phyloP scores from a whole-genome alignment of 2,329 filamentous ascomycete genomes.

The Thielaviopsis euricoi region DNA sequence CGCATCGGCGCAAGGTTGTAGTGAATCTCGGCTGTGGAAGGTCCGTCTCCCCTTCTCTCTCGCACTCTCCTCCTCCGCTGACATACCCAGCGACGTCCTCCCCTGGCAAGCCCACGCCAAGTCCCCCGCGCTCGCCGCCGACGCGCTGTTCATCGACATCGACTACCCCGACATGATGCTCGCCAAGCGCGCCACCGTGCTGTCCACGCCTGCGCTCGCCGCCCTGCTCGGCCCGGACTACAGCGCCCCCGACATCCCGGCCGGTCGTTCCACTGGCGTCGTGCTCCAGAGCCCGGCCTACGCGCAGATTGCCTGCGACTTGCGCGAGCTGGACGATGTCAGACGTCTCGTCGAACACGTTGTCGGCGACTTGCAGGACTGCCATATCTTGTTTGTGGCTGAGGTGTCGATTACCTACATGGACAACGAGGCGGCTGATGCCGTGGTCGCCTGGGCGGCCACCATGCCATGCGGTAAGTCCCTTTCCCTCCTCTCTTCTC shows the following conservation, averaged over 20 bases:
- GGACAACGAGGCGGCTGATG: conserved; percentile 56
- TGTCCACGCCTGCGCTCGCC: conserved; percentile 41
- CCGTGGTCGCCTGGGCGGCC: conserved; percentile 63
- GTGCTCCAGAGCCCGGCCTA: conserved; percentile 55
- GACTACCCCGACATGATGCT: conserved; percentile 70
- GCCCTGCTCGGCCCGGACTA: conserved; percentile 20
- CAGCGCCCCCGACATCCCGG: conserved; percentile 18
- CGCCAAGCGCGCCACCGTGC: conserved; percentile 54
- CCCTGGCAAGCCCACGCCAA: conserved; percentile 67
- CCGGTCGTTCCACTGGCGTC: conserved; percentile 21
- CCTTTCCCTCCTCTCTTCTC: background rate
- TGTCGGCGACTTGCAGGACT: conserved; percentile 35
- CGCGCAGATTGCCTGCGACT: conserved; percentile 64
- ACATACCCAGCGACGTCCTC: conserved; percentile 68
- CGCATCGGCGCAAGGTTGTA: conserved; percentile 52
- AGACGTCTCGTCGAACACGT: conserved; percentile 40
- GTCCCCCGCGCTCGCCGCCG: conserved; percentile 39
- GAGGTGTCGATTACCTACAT: conserved; percentile 90
- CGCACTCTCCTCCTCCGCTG: background rate
- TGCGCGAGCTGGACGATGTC: conserved; percentile 49
- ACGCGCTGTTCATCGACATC: conserved; percentile 62
- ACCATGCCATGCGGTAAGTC: conserved; percentile 47
- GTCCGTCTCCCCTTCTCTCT: conserved; percentile 33
- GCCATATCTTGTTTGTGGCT: conserved; percentile 60
- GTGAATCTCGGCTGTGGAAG: conserved; percentile 83